Percentiles rank a stretch among this genome's conserved stretches.
These are phyloP conservation scores for Quercus robur DNA, from an alignment of 306 rosid species.

Conservation along the genomic window DNA sequence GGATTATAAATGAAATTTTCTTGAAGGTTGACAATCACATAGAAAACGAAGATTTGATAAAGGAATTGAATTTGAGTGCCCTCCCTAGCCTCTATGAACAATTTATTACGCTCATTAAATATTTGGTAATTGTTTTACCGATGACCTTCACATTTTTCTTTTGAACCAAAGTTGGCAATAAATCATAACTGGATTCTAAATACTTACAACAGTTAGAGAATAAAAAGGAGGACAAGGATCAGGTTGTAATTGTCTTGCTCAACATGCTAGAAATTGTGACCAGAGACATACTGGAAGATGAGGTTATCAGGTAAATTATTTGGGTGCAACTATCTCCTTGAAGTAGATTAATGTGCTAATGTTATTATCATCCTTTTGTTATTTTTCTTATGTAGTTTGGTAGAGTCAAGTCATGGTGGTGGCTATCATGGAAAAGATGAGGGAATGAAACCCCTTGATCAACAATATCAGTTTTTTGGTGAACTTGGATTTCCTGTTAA, in stretches of 20 bases:
- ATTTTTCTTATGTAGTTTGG: slow-evolving; percentile 48
- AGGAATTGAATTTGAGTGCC: slow-evolving; percentile 64
- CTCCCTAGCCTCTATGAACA: slow-evolving; percentile 64
- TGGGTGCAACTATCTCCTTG: slow-evolving; percentile 3
- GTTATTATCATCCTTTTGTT: slow-evolving; percentile 13
- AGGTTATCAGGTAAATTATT: slow-evolving; percentile 54
- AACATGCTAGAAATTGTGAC: slow-evolving; percentile 96
- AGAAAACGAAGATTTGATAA: slow-evolving; percentile 19
- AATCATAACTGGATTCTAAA: slow-evolving; percentile 14
- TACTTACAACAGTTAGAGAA: slow-evolving; percentile 51
- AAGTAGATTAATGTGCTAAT: slow-evolving; percentile 8
- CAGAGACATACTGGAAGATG: slow-evolving; percentile 87
- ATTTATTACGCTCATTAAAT: slow-evolving; percentile 55
- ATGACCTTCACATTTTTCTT: slow-evolving; percentile 11
- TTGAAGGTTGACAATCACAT: slow-evolving; percentile 56
- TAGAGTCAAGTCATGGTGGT: slow-evolving; percentile 79
- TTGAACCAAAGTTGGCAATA: neutral
- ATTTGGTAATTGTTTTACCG: slow-evolving; percentile 61
- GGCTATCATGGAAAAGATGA: slow-evolving; percentile 60
- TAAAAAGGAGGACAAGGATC: slow-evolving; percentile 62
- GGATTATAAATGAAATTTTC: slow-evolving; percentile 67
- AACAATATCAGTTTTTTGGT: slow-evolving; percentile 57
- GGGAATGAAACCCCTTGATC: slow-evolving; percentile 64
- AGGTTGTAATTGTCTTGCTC: slow-evolving; percentile 85
- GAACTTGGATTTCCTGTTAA: slow-evolving; percentile 60